Percentiles rank a stretch among this genome's conserved stretches.
phyloP scores from a whole-genome alignment of 495 filamentous ascomycete genomes.

The Hyaloscypha variabilis region DNA sequence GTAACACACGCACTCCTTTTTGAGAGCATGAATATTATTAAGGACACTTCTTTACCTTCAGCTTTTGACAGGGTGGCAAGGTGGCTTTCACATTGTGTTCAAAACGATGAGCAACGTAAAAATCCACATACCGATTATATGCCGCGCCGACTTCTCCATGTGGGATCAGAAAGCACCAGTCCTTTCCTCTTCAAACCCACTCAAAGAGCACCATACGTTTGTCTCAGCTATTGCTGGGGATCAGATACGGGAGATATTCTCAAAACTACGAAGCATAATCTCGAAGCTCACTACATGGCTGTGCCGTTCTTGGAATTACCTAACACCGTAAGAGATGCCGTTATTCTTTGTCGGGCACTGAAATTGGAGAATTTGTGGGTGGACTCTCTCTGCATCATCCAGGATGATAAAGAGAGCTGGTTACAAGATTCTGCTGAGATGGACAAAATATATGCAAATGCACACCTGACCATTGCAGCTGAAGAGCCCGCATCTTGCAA shows the following conservation, averaged over 20 bases:
- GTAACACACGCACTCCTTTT: neutral
- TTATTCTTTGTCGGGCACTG: slow-evolving; percentile 31
- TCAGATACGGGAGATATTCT: slow-evolving; percentile 3
- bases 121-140: slow-evolving; percentile 8
- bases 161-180: slow-evolving; percentile 1
- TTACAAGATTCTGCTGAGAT: slow-evolving; percentile 31
- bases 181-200: slow-evolving; percentile 26
- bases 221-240: slow-evolving; percentile 35
- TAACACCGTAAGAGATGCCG: slow-evolving; percentile 36
- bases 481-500: slow-evolving; percentile 12
- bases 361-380: slow-evolving; percentile 36
- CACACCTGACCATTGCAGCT: slow-evolving; percentile 31
- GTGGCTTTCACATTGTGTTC: slow-evolving; percentile 20
- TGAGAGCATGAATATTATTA: slow-evolving; percentile 17
- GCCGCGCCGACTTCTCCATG: slow-evolving; percentile 17
- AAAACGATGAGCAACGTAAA: slow-evolving; percentile 14
- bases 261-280: slow-evolving; percentile 15
- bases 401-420: slow-evolving; percentile 34
- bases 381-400: too few species aligned
- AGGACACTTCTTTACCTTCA: slow-evolving; percentile 12
- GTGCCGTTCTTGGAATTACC: slow-evolving; percentile 18
- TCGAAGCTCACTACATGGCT: slow-evolving; percentile 5
- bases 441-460: slow-evolving; percentile 31
- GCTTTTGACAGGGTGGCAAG: slow-evolving; percentile 13
- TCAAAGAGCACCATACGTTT: slow-evolving; percentile 9